These are phyloP conservation scores for Eimeria necatrix DNA, from an alignment of 169 alveolate genomes.

Conservation along the genomic window DNA sequence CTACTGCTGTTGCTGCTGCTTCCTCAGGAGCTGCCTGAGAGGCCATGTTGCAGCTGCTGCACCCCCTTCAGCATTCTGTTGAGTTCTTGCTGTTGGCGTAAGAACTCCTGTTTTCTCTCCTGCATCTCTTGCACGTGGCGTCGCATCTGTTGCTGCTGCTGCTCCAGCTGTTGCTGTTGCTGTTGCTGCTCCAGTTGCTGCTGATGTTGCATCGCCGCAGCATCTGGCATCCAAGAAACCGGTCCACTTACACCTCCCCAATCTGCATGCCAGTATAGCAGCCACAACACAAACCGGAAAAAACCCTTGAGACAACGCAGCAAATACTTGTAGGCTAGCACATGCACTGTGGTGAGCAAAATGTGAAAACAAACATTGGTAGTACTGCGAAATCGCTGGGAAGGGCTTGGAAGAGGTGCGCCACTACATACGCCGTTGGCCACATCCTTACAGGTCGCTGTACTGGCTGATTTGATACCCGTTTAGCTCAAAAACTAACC, in stretches of 20 bases:
- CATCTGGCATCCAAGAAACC: conserved; percentile 51
- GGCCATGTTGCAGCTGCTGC: conserved; percentile 77
- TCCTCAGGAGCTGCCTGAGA: conserved; percentile 73
- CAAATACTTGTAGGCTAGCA: not conserved
- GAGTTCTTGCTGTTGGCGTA: conserved; percentile 67
- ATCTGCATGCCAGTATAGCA: not conserved
- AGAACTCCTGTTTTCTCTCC: conserved; percentile 65
- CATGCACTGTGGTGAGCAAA: no score
- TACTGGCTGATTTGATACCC: not conserved
- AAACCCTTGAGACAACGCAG: not conserved
- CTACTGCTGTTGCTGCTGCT: conserved; percentile 36
- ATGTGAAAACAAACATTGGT: no score
- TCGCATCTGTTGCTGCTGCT: conserved; percentile 72
- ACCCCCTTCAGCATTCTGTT: conserved; percentile 66
- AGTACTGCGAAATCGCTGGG: no score
- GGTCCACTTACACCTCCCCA: conserved; percentile 56
- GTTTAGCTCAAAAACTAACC: not conserved
- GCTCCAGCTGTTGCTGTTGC: conserved; percentile 35
- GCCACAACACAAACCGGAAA: not conserved
- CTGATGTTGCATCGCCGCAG: conserved; percentile 69
- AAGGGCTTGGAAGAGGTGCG: no score
- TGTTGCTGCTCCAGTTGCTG: conserved; percentile 25
- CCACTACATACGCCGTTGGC: no score
- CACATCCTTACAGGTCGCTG: not conserved
- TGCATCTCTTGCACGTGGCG: conserved; percentile 75